A percentile compares a stretch with the other conserved stretches of the same genome.
Evolutionary conservation across 352 stramenopile genomes (phyloP).

Genomic region (Elongisporangium senticosum): DNA sequence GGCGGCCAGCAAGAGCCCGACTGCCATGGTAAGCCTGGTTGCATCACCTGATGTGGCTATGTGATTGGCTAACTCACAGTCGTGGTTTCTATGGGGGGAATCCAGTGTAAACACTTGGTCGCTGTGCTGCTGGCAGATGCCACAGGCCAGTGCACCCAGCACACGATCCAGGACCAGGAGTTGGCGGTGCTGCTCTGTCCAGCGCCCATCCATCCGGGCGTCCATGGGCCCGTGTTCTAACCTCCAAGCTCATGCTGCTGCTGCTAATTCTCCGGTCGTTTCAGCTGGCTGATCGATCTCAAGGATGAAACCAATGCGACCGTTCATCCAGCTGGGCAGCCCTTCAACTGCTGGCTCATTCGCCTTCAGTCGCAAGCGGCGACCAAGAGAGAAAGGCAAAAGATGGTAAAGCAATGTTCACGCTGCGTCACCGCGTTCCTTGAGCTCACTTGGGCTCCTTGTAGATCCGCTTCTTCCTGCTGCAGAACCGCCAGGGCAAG

Average conservation of each 20-base stretch:
- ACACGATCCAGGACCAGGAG: conserved; percentile 48
- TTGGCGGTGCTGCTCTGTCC: conserved; percentile 63
- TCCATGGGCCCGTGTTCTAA: not conserved
- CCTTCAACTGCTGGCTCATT: not conserved
- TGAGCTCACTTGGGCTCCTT: conserved; percentile 3
- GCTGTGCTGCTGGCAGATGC: conserved; percentile 53
- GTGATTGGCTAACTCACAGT: not conserved
- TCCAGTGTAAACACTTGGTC: conserved; percentile 73
- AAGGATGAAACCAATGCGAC: not conserved
- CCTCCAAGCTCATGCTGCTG: too few relatives aligned
- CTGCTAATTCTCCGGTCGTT: not conserved
- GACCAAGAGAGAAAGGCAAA: not conserved
- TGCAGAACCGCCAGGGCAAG: conserved; percentile 99
- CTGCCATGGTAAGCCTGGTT: conserved; percentile 38
- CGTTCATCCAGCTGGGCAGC: not conserved
- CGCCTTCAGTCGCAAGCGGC: not conserved
- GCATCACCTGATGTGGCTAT: not conserved
- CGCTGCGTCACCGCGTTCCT: not conserved
- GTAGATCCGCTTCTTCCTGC: conserved; percentile 96
- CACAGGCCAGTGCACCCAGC: conserved; percentile 31
- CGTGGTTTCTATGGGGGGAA: not conserved
- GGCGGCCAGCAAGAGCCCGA: conserved; percentile 25
- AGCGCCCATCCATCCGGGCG: not conserved
- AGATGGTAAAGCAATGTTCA: conserved; percentile 1
- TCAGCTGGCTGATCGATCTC: not conserved